phyloP scores from a whole-genome alignment of 208 protist genomes.

The Acanthamoeba healyi region DNA sequence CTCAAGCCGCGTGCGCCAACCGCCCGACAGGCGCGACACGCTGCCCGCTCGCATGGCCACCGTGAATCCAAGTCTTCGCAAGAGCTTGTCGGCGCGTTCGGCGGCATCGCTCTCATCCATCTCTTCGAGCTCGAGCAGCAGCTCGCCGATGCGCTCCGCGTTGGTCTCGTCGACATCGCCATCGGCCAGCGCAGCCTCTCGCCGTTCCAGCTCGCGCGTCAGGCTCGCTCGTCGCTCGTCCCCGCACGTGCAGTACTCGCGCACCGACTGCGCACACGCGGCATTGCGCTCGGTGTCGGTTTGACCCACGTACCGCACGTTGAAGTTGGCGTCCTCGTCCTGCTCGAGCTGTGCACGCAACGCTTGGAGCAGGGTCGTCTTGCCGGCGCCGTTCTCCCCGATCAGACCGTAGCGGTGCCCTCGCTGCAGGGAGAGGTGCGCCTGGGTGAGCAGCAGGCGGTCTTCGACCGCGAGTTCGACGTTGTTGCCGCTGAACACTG shows the following conservation, averaged over 20 bases:
- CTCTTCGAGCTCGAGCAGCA: constrained; percentile 89
- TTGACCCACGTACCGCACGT: constrained; percentile 77
- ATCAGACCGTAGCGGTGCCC: constrained; percentile 87
- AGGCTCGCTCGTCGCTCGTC: constrained; percentile 34
- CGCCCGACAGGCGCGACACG: constrained; percentile 92
- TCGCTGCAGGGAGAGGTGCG: constrained; percentile 36
- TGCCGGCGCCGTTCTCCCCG: constrained; percentile 87
- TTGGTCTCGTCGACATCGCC: background rate
- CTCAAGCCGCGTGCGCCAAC: constrained; percentile 98
- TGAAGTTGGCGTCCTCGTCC: constrained; percentile 38
- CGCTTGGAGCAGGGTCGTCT: constrained; percentile 84
- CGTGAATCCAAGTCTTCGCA: constrained; percentile 95
- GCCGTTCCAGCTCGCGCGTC: constrained; percentile 49
- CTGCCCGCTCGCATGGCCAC: constrained; percentile 91
- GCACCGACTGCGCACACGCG: constrained; percentile 47
- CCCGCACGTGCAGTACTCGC: constrained; percentile 72
- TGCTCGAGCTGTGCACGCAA: constrained; percentile 47
- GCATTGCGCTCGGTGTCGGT: constrained; percentile 76
- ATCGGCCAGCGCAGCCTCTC: background rate
- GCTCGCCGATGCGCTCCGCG: background rate
- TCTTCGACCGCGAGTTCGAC: constrained; percentile 61
- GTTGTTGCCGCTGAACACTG: constrained; percentile 45
- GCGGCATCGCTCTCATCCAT: constrained; percentile 92
- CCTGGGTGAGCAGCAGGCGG: constrained; percentile 37
- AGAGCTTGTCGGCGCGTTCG: constrained; percentile 85